Evolutionary conservation across 768 basidiomycete genomes (phyloP).

Genomic region (Podaxis rugospora): DNA sequence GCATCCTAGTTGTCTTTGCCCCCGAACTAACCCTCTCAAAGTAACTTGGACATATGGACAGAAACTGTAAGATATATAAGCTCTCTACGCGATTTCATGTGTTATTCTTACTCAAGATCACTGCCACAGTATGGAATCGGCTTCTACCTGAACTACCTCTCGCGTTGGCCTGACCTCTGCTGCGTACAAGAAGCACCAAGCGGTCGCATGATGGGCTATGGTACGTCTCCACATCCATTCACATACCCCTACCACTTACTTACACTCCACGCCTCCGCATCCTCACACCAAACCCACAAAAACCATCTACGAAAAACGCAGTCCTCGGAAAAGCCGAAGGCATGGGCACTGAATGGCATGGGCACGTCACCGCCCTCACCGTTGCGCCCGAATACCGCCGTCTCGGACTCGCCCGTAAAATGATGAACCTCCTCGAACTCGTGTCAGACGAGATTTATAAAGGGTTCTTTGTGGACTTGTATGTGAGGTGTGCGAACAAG

Average conservation of each 20-base stretch:
- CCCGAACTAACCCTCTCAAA: constrained; percentile 22
- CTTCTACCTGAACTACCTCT: constrained; percentile 87
- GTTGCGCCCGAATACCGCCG: constrained; percentile 93
- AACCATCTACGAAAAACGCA: constrained; percentile 23
- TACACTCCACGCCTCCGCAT: background rate
- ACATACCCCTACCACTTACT: background rate
- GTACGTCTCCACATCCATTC: constrained; percentile 38
- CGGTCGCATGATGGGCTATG: constrained; percentile 89
- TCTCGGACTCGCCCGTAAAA: constrained; percentile 77
- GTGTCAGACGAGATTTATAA: constrained; percentile 79
- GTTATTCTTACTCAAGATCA: background rate
- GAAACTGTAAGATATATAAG: constrained; percentile 68
- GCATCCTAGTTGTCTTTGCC: background rate
- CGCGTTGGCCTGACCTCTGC: constrained; percentile 91
- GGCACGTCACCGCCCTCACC: constrained; percentile 92
- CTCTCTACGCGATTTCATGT: background rate
- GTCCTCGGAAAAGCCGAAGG: constrained; percentile 96
- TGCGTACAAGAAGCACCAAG: constrained; percentile 76
- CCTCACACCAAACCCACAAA: background rate
- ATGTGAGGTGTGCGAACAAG: constrained; percentile 83
- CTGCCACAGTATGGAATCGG: constrained; percentile 69
- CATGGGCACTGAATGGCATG: constrained; percentile 71
- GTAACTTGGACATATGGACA: constrained; percentile 95
- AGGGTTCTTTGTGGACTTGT: constrained; percentile 92
- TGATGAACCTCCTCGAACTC: constrained; percentile 84